These are phyloP conservation scores for Primulina tabacum DNA, from an alignment of 257 asterid species.

Conservation along the genomic window DNA sequence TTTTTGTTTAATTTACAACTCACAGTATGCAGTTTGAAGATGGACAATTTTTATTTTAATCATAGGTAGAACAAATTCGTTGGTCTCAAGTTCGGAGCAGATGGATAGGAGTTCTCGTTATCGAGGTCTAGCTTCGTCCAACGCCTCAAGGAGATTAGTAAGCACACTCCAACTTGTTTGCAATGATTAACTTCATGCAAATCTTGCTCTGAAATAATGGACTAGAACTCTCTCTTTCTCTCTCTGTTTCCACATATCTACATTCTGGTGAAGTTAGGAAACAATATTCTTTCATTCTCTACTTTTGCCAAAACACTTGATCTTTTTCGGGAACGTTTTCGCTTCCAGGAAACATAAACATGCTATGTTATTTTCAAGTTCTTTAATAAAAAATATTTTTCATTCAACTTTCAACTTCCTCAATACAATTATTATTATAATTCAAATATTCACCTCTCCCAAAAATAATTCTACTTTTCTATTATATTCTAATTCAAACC, in stretches of 20 bases:
- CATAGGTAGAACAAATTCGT: constrained; percentile 53
- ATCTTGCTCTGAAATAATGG: not conserved
- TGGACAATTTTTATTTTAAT: constrained; percentile 23
- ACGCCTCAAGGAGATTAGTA: constrained; percentile 43
- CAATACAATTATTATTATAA: not conserved
- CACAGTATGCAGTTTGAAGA: constrained; percentile 13
- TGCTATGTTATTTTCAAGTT: not conserved
- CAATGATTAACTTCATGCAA: constrained; percentile 22
- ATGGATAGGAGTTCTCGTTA: constrained; percentile 55
- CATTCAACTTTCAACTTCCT: not conserved
- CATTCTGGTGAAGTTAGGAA: not conserved
- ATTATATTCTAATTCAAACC: not conserved
- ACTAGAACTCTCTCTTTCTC: constrained; percentile 14
- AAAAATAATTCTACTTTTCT: not conserved
- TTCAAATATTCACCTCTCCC: not conserved
- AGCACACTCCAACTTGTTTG: constrained; percentile 31
- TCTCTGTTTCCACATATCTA: constrained; percentile 15
- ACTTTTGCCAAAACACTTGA: not conserved
- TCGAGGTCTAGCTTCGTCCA: constrained; percentile 50
- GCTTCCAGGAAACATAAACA: not conserved
- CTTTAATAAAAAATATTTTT: too few relatives aligned
- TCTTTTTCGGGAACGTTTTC: not conserved
- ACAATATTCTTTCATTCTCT: constrained; percentile 13
- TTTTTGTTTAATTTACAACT: not conserved
- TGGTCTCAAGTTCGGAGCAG: constrained; percentile 65